Conservation (phyloP, 2,329 filamentous ascomycete species). For the Gyromitra esculenta region DNA sequence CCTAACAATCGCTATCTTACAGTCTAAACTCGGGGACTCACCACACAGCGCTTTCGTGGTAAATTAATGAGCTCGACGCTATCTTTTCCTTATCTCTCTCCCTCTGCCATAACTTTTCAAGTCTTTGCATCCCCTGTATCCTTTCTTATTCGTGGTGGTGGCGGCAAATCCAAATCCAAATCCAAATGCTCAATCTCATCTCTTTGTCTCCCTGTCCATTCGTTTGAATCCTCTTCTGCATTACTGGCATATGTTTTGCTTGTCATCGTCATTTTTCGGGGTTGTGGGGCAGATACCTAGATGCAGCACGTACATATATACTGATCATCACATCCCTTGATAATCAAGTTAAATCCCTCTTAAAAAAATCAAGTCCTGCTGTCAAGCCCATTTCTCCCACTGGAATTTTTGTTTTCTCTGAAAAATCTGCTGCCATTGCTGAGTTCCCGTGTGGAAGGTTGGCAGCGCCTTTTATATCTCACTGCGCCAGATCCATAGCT, state of each 20-base stretch:
- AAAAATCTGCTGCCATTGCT: conserved; percentile 13
- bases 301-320: conserved; percentile 42
- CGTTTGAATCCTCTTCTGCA: conserved; percentile 9
- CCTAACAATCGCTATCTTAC: neutral
- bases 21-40: neutral
- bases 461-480: conserved; percentile 12
- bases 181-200: conserved; percentile 33
- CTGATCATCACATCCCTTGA: conserved; percentile 19
- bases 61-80: neutral
- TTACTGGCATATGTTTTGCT: conserved; percentile 29
- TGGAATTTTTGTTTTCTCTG: conserved; percentile 11
- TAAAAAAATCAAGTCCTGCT: conserved; percentile 26
- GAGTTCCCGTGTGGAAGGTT: conserved; percentile 10
- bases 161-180: conserved; percentile 16
- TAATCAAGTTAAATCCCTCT: conserved; percentile 12
- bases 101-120: neutral
- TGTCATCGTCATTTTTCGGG: conserved; percentile 13
- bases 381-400: conserved; percentile 10
- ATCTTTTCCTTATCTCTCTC: neutral
- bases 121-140: neutral
- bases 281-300: conserved; percentile 27
- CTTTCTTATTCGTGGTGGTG: conserved; percentile 16
- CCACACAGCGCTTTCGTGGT: conserved; percentile 5
- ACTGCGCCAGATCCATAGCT: conserved; percentile 1
- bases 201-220: conserved; percentile 25